Evolutionary conservation across 2,329 filamentous ascomycete species (phyloP).

Genomic region (Exophiala lecanii-corni): DNA sequence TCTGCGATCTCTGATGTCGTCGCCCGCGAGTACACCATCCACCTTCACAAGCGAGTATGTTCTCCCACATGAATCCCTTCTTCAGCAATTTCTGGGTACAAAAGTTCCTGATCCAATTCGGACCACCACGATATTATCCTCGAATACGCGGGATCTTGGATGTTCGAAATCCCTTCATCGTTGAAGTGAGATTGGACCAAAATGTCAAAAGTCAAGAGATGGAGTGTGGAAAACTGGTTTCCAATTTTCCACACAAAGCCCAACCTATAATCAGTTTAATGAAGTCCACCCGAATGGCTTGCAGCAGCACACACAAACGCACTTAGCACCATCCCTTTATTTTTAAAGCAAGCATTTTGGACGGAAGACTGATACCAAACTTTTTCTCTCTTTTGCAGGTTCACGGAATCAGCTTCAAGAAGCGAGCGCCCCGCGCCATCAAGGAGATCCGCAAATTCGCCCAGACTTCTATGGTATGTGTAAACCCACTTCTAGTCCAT

Average conservation of each 20-base stretch:
- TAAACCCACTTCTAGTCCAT: constrained; percentile 3
- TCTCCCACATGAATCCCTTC: constrained; percentile 19
- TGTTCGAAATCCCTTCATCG: no score
- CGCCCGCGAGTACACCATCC: constrained; percentile 99
- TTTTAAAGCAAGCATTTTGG: constrained; percentile 50
- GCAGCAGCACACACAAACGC: constrained; percentile 1
- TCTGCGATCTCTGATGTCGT: constrained; percentile 99
- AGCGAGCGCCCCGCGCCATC: constrained; percentile 95
- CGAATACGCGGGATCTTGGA: no score
- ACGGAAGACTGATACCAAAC: constrained; percentile 62
- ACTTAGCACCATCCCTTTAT: constrained; percentile 25
- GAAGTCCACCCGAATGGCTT: constrained; percentile 60
- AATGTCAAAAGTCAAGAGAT: constrained; percentile 26
- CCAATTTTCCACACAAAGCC: no score
- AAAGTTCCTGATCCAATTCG: no score
- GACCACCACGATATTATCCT: no score
- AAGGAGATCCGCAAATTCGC: constrained; percentile 99
- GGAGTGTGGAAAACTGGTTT: no score
- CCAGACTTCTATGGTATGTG: constrained; percentile 88
- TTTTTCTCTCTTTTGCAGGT: constrained; percentile 55
- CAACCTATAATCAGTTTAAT: constrained; percentile 58
- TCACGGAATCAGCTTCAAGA: constrained; percentile 98
- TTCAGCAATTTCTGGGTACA: no score
- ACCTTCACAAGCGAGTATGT: constrained; percentile 99
- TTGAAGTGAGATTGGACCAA: constrained; percentile 9